Conservation (phyloP, 225 moss, liverwort and hornwort genomes). For the Takakia lepidozioides region DNA sequence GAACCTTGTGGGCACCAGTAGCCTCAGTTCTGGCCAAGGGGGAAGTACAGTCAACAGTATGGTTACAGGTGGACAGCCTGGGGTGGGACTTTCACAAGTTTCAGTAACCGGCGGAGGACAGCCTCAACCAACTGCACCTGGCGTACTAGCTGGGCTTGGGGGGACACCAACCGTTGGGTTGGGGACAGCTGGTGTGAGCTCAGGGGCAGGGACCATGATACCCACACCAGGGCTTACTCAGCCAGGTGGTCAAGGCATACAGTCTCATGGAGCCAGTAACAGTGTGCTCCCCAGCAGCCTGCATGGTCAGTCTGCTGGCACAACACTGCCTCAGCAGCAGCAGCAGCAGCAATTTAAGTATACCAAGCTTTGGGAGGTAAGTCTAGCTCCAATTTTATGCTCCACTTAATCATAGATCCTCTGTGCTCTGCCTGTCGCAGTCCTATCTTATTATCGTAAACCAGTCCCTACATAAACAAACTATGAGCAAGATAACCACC, state of each 20-base stretch:
- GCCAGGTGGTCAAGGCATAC: constrained; percentile 51
- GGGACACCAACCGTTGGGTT: constrained; percentile 31
- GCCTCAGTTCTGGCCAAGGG: constrained; percentile 43
- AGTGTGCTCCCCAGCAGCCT: constrained; percentile 15
- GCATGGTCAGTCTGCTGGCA: constrained; percentile 25
- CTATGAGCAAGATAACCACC: too few relatives aligned
- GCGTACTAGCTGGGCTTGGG: constrained; percentile 30
- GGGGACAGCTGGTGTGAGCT: constrained; percentile 41
- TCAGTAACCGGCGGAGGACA: constrained; percentile 45
- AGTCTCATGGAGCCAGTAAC: constrained; percentile 36
- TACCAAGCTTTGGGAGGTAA: constrained; percentile 90
- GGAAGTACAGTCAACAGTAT: constrained; percentile 26
- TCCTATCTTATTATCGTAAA: too few relatives aligned
- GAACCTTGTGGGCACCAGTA: constrained; percentile 31
- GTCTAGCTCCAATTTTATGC: too few relatives aligned
- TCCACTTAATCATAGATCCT: too few relatives aligned
- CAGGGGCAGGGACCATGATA: constrained; percentile 55
- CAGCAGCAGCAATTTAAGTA: constrained; percentile 53
- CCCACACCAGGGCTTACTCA: constrained; percentile 57
- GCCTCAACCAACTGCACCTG: constrained; percentile 41
- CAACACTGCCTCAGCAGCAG: constrained; percentile 54
- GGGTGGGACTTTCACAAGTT: constrained; percentile 20
- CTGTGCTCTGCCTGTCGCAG: too few relatives aligned
- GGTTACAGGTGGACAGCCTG: constrained; percentile 28
- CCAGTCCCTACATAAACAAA: too few relatives aligned